Base-by-base conservation (phyloP, 108 stramenopile genomes). In the Fistulifera solaris region DNA sequence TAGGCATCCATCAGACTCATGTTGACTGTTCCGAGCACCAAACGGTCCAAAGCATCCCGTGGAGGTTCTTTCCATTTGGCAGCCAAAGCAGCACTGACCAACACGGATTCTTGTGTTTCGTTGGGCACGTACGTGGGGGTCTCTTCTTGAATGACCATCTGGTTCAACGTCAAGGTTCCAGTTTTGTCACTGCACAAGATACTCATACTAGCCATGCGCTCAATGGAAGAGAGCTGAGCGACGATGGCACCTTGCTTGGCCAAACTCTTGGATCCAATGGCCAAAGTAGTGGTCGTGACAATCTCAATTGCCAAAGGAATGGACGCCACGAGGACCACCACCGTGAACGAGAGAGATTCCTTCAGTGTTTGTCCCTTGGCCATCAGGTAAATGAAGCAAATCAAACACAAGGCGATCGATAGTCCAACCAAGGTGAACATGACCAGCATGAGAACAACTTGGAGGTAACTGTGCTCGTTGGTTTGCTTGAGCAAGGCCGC, bases 101-200 rank as follows among this genome's bases (percentile, higher is more conserved):
- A 54, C n/a, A 72, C 63, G 19, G 62, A 65, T 54, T 81, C 74
- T 31, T 77, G 66, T 28, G 61, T 79, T 55, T 76, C 75, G 27
- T 60, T 61, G 0, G 45, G 24, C 16, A 27, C 50, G 66, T 72
- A 68, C 27, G 77, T 57, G 31, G 69, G 68, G 18, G 81, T 78
- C 27, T 76, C 72, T 27, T 73, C 65, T 54, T 75, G 74, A 14
- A 80, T 51, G 16, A 72, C 56, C 77, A 91, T 82, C 67, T 84
- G 54, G 67, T 85, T 85, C 59, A 81, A 42, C 23, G 89, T 92
- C 38, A 92, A 66, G 11, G 89, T 92, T 14, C 89, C 89, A 22
- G 89, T 92, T 71, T 92, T 92, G 68, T 92, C 89, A 28, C 78
- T 80, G 74, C 85, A 87, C 12, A 87, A 73, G 54, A 87, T 78